Evolutionary conservation across 345 rosid genomes (phyloP), one percentile per base, ranked within the genome.

Genomic region (Lagerstroemia speciosa): DNA sequence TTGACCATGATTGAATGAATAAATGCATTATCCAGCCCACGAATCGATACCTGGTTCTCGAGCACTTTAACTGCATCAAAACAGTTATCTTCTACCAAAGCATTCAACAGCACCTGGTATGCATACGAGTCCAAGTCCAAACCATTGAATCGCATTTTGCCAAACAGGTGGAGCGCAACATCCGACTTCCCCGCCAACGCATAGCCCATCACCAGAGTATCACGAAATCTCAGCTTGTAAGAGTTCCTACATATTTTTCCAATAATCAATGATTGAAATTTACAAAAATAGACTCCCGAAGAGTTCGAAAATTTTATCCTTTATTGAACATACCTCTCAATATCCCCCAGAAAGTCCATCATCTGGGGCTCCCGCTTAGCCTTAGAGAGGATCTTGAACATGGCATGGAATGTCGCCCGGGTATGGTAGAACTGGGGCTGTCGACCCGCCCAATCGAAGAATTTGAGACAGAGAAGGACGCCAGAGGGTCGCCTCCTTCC

Each of bases 401-500:
- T 80, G 33, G 97, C 91, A 30, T 82, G 75, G 67, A 77, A 89
- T 8, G 96, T 87, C 29, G 78, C 79, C 2, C 87, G 87, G 2
- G 95, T 83, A 68, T 89, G 99, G 61, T 64, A 40, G 48, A 82
- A 94, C 2, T 86, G 83, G 0, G 71, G 80, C 67, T 89, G 97
- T 16, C 79, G 84, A 24, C 95, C 95, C 2, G 89, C 96, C 99
- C 99, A 94, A 52, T 89, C 99, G 77, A 89, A 91, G 86, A 94
- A 89, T 70, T 81, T 83, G 72, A 94, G 82, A 68, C 98, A 91
- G 9, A 88, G 78, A 19, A 86, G 78, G 46, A 91, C 80, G 34
- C 84, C 85, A 12, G 72, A 36, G 74, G 31, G 64, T 3, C 41
- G 65, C 36, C 72, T 41, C 26, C 68, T 77, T 22, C 86, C 88